These are phyloP conservation scores for Colletotrichum cuscutae DNA, from an alignment of 2,329 filamentous ascomycete species.

Conservation along the genomic window DNA sequence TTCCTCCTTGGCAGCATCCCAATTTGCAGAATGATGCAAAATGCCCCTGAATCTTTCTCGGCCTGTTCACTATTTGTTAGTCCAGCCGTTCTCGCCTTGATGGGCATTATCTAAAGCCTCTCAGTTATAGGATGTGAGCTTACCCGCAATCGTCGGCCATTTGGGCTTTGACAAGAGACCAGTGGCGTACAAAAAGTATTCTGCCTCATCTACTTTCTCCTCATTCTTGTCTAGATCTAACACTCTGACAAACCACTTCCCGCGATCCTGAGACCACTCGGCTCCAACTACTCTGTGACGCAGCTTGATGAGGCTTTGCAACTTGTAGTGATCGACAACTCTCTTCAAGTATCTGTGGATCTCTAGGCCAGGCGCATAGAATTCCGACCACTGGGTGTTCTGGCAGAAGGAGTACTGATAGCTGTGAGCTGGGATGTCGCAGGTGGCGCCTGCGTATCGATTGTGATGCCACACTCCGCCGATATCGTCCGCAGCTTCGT, in stretches of 20 bases:
- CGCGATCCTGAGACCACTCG: not conserved
- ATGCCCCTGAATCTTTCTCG: not conserved
- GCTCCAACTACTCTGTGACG: not conserved
- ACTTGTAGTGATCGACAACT: not conserved
- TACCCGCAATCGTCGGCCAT: not conserved
- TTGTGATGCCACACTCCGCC: slow-evolving; percentile 40
- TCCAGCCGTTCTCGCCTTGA: too few species aligned
- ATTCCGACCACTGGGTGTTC: slow-evolving; percentile 12
- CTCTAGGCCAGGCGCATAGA: slow-evolving; percentile 5
- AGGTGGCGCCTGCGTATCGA: slow-evolving; percentile 37
- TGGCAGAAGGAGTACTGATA: slow-evolving; percentile 33
- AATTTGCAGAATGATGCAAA: not conserved
- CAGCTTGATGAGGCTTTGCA: not conserved
- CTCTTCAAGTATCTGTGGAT: not conserved
- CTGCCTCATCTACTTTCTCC: not conserved
- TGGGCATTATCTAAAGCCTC: too few species aligned
- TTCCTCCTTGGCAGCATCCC: not conserved
- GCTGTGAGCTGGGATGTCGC: slow-evolving; percentile 38
- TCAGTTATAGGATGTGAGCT: too few species aligned
- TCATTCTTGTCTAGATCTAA: not conserved
- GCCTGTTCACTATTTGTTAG: not conserved
- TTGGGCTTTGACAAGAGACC: not conserved
- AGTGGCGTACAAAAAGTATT: not conserved
- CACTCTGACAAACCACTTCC: not conserved
- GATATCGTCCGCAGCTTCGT: slow-evolving; percentile 40